Evolutionary conservation across 1,139 yeast genomes (phyloP).

Genomic region (Lodderomyces margitis): DNA sequence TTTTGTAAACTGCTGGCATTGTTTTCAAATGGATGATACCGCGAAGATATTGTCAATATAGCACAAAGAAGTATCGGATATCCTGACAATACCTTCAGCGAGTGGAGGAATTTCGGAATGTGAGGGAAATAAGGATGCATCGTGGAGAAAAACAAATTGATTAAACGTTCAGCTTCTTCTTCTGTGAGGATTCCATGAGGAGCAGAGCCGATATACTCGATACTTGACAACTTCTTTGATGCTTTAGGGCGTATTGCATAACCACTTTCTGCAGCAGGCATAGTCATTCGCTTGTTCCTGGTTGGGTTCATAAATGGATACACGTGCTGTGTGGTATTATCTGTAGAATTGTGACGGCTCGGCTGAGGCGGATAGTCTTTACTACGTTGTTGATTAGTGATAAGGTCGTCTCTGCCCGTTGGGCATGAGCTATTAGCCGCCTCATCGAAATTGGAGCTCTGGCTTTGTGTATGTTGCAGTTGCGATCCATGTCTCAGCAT

Average conservation of each 20-base stretch:
- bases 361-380: background rate
- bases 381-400: background rate
- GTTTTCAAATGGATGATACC: conserved; percentile 62
- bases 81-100: conserved; percentile 63
- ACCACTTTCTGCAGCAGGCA: conserved; percentile 45
- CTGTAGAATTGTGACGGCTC: background rate
- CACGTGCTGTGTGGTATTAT: background rate
- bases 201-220: conserved; percentile 60
- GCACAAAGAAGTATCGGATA: conserved; percentile 82
- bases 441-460: background rate
- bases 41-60: conserved; percentile 71
- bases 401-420: background rate
- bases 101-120: conserved; percentile 71
- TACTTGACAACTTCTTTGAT: conserved; percentile 50
- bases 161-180: conserved; percentile 61
- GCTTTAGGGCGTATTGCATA: conserved; percentile 52
- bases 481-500: background rate
- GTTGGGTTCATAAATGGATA: conserved; percentile 17
- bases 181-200: conserved; percentile 61
- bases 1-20: conserved; percentile 26
- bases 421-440: background rate
- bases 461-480: conserved; percentile 2
- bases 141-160: conserved; percentile 66
- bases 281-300: conserved; percentile 15
- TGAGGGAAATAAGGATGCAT: conserved; percentile 92